These are phyloP conservation scores for Suillus placidus DNA, from an alignment of 768 basidiomycete genomes.

Conservation along the genomic window DNA sequence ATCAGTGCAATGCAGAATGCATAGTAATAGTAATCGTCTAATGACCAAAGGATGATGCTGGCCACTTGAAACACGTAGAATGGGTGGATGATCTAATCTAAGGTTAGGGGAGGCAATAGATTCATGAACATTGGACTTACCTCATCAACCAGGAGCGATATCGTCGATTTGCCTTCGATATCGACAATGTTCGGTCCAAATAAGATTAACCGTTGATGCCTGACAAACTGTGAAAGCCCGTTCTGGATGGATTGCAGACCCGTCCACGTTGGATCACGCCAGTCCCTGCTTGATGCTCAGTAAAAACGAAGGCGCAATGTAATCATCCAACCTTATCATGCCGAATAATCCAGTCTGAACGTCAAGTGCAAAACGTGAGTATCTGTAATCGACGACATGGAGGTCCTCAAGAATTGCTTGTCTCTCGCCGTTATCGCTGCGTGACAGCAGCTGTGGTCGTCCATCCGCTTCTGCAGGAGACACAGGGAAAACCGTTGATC, in stretches of 20 bases:
- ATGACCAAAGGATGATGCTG: constrained; percentile 89
- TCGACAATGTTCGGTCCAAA: constrained; percentile 91
- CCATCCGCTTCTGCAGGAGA: constrained; percentile 34
- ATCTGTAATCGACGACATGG: constrained; percentile 85
- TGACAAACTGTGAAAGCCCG: constrained; percentile 58
- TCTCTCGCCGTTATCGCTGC: constrained; percentile 34
- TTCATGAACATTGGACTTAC: constrained; percentile 43
- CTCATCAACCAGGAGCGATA: constrained; percentile 85
- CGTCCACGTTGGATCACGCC: constrained; percentile 83
- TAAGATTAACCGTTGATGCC: constrained; percentile 67
- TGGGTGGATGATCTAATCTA: constrained; percentile 81
- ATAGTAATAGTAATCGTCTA: constrained; percentile 97
- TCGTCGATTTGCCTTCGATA: constrained; percentile 82
- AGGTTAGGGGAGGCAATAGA: constrained; percentile 9
- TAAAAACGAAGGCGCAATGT: not conserved
- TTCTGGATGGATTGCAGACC: constrained; percentile 59
- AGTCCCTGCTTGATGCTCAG: constrained; percentile 59
- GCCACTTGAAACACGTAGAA: constrained; percentile 99
- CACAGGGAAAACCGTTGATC: constrained; percentile 77
- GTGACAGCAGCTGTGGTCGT: constrained; percentile 24
- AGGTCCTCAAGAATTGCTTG: constrained; percentile 52
- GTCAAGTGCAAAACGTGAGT: constrained; percentile 88
- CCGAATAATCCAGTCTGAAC: constrained; percentile 79
- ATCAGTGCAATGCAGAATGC: constrained; percentile 96
- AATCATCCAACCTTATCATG: constrained; percentile 67